Evolutionary conservation across 345 rosid species (phyloP).

Genomic region (Eucalyptus virginea): DNA sequence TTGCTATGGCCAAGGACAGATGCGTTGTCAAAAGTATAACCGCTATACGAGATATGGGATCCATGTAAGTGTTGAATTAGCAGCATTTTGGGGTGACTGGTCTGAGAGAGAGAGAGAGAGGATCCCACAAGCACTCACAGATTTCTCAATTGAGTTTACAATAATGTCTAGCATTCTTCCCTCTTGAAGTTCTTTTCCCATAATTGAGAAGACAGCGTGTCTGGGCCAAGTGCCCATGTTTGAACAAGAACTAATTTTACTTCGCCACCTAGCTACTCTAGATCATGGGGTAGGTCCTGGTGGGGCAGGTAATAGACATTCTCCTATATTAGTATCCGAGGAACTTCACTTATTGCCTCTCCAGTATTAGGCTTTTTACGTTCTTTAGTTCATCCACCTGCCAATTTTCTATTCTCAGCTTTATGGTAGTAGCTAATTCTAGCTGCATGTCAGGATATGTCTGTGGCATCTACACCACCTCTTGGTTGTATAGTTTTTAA

Average conservation of each 20-base stretch:
- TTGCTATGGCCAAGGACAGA: constrained; percentile 71
- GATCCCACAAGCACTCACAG: background rate
- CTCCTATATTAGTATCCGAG: background rate
- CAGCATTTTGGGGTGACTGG: background rate
- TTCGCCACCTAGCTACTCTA: background rate
- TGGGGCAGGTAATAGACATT: background rate
- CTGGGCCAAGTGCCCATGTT: background rate
- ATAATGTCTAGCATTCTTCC: background rate
- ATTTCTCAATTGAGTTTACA: background rate
- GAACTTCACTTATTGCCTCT: background rate
- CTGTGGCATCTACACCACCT: background rate
- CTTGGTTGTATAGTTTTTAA: background rate
- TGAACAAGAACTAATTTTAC: background rate
- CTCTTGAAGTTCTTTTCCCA: background rate
- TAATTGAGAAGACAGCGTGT: background rate
- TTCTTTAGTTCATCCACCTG: background rate
- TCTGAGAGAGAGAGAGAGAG: background rate
- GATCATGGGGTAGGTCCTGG: background rate
- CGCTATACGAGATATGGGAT: constrained; percentile 62
- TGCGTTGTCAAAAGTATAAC: constrained; percentile 58
- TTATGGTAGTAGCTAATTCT: background rate
- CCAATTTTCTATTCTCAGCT: background rate
- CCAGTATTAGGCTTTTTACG: background rate
- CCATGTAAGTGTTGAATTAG: constrained; percentile 33
- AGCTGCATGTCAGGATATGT: background rate